Evolutionary conservation across 352 stramenopile genomes (phyloP).

Genomic region (Phytopythium mirpurense): DNA sequence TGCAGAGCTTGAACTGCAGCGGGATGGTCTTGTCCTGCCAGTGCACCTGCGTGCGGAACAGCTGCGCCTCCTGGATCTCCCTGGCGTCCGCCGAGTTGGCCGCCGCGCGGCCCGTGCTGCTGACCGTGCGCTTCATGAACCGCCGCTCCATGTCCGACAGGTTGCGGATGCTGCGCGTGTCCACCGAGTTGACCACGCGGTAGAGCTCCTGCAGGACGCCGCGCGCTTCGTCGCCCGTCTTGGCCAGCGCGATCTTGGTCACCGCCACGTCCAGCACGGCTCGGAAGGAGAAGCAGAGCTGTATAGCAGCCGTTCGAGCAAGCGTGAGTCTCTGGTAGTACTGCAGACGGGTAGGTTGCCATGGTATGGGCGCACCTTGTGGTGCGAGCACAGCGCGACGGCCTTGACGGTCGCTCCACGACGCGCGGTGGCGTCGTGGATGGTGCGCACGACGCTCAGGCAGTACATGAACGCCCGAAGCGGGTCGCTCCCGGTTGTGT

Average conservation of each 20-base stretch:
- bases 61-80: constrained; percentile 46
- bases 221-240: constrained; percentile 34
- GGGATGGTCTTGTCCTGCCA: constrained; percentile 65
- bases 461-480: constrained; percentile 84
- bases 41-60: constrained; percentile 43
- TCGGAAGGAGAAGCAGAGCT: constrained; percentile 73
- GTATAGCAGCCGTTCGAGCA: constrained; percentile 12
- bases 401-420: constrained; percentile 79
- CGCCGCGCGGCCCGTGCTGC: constrained; percentile 28
- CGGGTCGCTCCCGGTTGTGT: constrained; percentile 22
- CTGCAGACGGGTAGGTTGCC: no score
- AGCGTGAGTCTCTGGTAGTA: constrained; percentile 8
- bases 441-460: constrained; percentile 81
- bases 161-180: constrained; percentile 52
- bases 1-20: constrained; percentile 78
- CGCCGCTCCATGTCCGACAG: constrained; percentile 69
- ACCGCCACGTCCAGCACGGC: constrained; percentile 72
- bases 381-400: constrained; percentile 72
- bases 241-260: constrained; percentile 48
- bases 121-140: constrained; percentile 73
- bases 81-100: constrained; percentile 36
- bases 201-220: constrained; percentile 56
- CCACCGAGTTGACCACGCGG: constrained; percentile 65
- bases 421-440: constrained; percentile 62
- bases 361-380: constrained; percentile 32